These are phyloP conservation scores for Paraurostyla sp. DNA, from an alignment of 73 alveolate species.

Conservation along the genomic window DNA sequence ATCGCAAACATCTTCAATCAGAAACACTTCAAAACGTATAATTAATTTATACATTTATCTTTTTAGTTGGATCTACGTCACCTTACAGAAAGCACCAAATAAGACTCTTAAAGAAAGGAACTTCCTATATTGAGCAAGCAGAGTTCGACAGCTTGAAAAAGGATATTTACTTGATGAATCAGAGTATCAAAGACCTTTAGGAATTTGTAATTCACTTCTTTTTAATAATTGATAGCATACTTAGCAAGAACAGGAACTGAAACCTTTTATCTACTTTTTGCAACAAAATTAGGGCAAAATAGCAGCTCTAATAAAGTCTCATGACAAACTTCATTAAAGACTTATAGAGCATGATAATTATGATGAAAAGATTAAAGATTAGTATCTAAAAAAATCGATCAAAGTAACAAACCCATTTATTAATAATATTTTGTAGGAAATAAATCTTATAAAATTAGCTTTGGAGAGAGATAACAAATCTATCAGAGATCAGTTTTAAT, in stretches of 20 bases:
- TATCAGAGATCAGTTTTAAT: not conserved
- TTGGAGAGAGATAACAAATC: not conserved
- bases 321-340: not conserved
- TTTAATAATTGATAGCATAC: too few relatives aligned
- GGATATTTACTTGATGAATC: not conserved
- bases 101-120: not conserved
- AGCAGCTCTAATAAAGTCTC: not conserved
- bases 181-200: not conserved
- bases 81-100: not conserved
- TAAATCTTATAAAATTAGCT: not conserved
- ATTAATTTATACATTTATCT: not conserved
- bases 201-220: not conserved
- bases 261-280: not conserved
- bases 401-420: too few relatives aligned
- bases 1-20: not conserved
- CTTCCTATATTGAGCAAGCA: not conserved
- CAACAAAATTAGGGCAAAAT: not conserved
- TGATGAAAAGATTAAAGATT: constrained; percentile 14
- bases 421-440: too few relatives aligned
- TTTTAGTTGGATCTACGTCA: constrained; percentile 24
- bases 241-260: not conserved
- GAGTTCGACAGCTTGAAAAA: not conserved
- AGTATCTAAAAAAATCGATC: not conserved
- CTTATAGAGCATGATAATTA: not conserved
- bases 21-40: constrained; percentile 1